Conservation (phyloP, 768 basidiomycete species). For the Naganishia friedmannii region DNA sequence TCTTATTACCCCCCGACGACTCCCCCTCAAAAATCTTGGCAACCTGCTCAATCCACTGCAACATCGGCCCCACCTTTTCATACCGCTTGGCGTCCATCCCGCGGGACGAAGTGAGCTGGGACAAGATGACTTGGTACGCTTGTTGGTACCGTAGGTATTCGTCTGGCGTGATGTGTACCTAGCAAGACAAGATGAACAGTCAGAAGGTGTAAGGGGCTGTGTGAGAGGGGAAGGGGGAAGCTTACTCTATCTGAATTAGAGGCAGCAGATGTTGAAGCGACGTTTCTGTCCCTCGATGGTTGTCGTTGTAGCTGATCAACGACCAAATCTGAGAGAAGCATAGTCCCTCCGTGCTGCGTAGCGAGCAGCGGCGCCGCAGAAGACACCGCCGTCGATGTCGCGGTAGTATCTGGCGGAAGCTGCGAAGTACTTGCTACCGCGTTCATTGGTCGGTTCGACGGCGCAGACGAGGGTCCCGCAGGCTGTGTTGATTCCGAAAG, state of each 20-base stretch:
- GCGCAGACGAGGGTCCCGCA: not conserved
- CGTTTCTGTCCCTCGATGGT: not conserved
- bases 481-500: not conserved
- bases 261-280: not conserved
- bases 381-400: not conserved
- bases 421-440: too few relatives aligned
- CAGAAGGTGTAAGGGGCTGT: not conserved
- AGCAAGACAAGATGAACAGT: not conserved
- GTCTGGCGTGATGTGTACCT: constrained; percentile 21
- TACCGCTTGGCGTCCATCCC: constrained; percentile 17
- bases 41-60: constrained; percentile 20
- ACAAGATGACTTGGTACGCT: constrained; percentile 18
- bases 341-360: not conserved
- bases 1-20: not conserved
- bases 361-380: not conserved
- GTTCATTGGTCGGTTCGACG: too few relatives aligned
- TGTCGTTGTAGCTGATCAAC: not conserved
- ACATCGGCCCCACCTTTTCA: constrained; percentile 23
- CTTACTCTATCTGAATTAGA: constrained; percentile 1
- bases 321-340: not conserved
- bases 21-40: constrained; percentile 17
- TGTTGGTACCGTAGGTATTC: constrained; percentile 19
- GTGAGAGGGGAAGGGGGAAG: not conserved
- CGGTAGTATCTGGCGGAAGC: not conserved
- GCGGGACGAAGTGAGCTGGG: not conserved